Base-by-base conservation (phyloP, 208 protist species). In the Trypanosoma mega region DNA sequence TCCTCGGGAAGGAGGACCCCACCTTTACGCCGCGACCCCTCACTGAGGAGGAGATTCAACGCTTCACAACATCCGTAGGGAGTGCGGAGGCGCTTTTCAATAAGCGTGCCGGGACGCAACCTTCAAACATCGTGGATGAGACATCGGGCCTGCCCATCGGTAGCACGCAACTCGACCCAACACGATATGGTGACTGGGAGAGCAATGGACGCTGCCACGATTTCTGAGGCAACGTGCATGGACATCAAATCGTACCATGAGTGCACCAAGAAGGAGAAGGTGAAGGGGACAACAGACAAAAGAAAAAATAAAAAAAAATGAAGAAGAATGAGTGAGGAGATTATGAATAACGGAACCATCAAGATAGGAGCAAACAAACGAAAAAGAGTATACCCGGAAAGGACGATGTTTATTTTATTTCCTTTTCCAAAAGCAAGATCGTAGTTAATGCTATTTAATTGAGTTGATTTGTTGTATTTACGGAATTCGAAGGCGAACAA, bases 151-250 rank as follows among this genome's bases (percentile, higher is more conserved):
- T 74, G 5, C 82, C 90, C 6, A 82, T 95, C 37, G 89, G 89
- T 44, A 93, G 89, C 75, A 80, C 82, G 16, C 85, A 93, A 68
- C 83, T 58, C 9, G 76, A 91, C 49, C 89, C 89, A 3, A 90
- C 83, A 9, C 85, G 89, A 8, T 95, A 95, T 63, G 89, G 89
- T 7, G 89, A 95, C 58, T 95, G 89, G 85, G 89, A 95, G 64
- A 78, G 85, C 36, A 92, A 95, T 66, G 89, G 89, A 5, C 78
- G 89, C 33, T 95, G 89, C 69, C 90, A 85, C 65, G 89, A 95
- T 55, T 95, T 95, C 57, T 95, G 63, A 68, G 16, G 21, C 26
- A 30, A 36, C 41, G 46, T 23, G 41, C 20, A 39, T 24, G 8
- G 24, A 30, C 26, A 39, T 39, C 6, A 16, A 39, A 16, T 16